These are phyloP conservation scores for Linnemannia hyalina DNA, from an alignment of 192 early-diverging fungal genomes.

Conservation along the genomic window DNA sequence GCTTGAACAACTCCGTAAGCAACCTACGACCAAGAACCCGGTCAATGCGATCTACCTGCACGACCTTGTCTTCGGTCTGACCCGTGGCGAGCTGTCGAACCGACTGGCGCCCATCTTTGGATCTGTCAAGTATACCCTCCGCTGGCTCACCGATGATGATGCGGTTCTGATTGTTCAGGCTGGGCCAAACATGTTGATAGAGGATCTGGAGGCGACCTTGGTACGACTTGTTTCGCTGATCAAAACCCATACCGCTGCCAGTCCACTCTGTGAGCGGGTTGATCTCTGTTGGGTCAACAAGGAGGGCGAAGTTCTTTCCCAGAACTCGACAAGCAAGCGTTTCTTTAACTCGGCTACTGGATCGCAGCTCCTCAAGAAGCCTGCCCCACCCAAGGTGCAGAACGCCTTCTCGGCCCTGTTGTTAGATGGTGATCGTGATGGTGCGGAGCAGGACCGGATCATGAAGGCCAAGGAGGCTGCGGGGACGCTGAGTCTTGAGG, in stretches of 20 bases:
- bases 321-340: slow-evolving; percentile 12
- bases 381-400: slow-evolving; percentile 5
- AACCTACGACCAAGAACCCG: slow-evolving; percentile 45
- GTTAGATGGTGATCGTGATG: slow-evolving; percentile 14
- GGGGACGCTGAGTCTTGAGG: slow-evolving; percentile 19
- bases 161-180: slow-evolving; percentile 52
- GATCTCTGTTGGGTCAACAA: slow-evolving; percentile 67
- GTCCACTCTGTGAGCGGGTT: slow-evolving; percentile 36
- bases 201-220: slow-evolving; percentile 60
- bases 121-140: slow-evolving; percentile 26
- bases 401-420: slow-evolving; percentile 23
- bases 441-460: neutral
- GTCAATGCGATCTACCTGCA: slow-evolving; percentile 67
- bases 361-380: neutral
- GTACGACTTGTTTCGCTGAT: slow-evolving; percentile 42
- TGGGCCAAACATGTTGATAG: slow-evolving; percentile 47
- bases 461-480: slow-evolving; percentile 22
- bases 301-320: slow-evolving; percentile 58
- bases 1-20: slow-evolving; percentile 43
- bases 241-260: slow-evolving; percentile 35
- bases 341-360: slow-evolving; percentile 9
- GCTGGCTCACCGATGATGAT: slow-evolving; percentile 66
- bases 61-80: slow-evolving; percentile 63
- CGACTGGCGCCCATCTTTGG: slow-evolving; percentile 61
- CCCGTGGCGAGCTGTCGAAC: slow-evolving; percentile 55